Conservation (phyloP, 495 filamentous ascomycete species). For the Penicillium coffeae region DNA sequence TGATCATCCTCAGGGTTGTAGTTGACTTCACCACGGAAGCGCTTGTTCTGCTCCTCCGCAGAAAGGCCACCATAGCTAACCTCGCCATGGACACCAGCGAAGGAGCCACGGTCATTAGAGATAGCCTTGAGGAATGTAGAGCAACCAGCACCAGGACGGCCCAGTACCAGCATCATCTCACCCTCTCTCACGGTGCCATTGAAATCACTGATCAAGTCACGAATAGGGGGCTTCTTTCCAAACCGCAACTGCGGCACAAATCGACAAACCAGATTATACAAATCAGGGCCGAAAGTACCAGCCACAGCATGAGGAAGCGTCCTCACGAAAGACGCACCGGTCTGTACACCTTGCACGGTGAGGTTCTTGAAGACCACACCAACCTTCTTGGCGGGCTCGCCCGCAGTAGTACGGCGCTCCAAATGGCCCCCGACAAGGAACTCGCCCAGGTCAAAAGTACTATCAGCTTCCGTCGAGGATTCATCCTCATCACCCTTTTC, state of each 20-base stretch:
- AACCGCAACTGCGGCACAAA: conserved; percentile 63
- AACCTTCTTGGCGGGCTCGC: conserved; percentile 73
- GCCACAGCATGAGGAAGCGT: conserved; percentile 74
- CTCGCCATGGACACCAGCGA: conserved; percentile 65
- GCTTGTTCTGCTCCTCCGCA: conserved; percentile 60
- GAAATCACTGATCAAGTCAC: conserved; percentile 70
- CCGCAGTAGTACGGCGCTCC: conserved; percentile 65
- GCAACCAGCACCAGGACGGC: conserved; percentile 76
- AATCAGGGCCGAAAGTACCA: conserved; percentile 81
- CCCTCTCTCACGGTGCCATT: conserved; percentile 74
- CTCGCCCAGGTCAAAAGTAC: conserved; percentile 64
- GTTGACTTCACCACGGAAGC: conserved; percentile 76
- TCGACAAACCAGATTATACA: conserved; percentile 63
- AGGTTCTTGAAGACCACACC: conserved; percentile 81
- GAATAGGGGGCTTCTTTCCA: conserved; percentile 46
- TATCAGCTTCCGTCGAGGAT: conserved; percentile 32
- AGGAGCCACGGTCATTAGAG: conserved; percentile 63
- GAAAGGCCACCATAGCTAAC: conserved; percentile 75
- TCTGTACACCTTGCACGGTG: conserved; percentile 68
- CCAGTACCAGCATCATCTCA: conserved; percentile 81
- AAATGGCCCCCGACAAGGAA: conserved; percentile 80
- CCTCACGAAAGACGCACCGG: conserved; percentile 63
- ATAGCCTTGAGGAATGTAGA: conserved; percentile 76
- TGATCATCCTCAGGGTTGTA: conserved; percentile 81
- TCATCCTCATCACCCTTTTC: conserved; percentile 32